Evolutionary conservation across 177 flowering plant genomes (phyloP).

Genomic region (Vitis hybrid): DNA sequence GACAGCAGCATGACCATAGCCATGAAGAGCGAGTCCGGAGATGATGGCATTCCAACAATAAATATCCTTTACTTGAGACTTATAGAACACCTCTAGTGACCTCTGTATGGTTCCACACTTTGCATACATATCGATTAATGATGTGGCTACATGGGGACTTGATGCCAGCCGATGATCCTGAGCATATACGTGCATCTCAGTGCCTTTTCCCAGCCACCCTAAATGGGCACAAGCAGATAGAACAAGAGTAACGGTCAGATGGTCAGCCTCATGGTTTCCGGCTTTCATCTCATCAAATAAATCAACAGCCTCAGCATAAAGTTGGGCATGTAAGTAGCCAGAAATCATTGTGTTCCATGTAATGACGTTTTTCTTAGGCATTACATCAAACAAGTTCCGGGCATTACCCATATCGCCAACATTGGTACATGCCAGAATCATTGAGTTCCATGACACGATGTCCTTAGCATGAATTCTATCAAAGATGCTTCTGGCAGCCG

Average conservation of each 20-base stretch:
- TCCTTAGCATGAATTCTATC: constrained; percentile 26
- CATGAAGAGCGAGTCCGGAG: constrained; percentile 39
- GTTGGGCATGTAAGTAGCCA: constrained; percentile 25
- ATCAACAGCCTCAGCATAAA: constrained; percentile 15
- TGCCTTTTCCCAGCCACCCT: constrained; percentile 28
- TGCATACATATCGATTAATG: constrained; percentile 29
- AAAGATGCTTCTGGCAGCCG: constrained; percentile 20
- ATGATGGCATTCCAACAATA: constrained; percentile 46
- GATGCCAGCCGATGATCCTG: constrained; percentile 12
- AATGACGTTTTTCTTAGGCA: constrained; percentile 26
- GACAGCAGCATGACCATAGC: constrained; percentile 29
- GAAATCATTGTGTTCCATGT: constrained; percentile 44
- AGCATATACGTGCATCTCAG: constrained; percentile 23
- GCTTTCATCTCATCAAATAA: constrained; percentile 33
- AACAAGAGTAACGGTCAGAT: constrained; percentile 24
- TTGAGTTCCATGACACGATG: constrained; percentile 42
- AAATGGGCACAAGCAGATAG: constrained; percentile 36
- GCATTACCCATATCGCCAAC: constrained; percentile 29
- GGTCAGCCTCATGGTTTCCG: constrained; percentile 20
- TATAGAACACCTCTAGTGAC: constrained; percentile 34
- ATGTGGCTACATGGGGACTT: constrained; percentile 21
- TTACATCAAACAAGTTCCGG: constrained; percentile 17
- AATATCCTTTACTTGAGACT: constrained; percentile 28
- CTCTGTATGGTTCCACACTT: constrained; percentile 29
- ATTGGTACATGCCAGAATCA: constrained; percentile 24